Percentiles rank a stretch among this genome's conserved stretches.
Conservation (phyloP, 164 flowering plant species). For the Tetrastigma voinierianum region DNA sequence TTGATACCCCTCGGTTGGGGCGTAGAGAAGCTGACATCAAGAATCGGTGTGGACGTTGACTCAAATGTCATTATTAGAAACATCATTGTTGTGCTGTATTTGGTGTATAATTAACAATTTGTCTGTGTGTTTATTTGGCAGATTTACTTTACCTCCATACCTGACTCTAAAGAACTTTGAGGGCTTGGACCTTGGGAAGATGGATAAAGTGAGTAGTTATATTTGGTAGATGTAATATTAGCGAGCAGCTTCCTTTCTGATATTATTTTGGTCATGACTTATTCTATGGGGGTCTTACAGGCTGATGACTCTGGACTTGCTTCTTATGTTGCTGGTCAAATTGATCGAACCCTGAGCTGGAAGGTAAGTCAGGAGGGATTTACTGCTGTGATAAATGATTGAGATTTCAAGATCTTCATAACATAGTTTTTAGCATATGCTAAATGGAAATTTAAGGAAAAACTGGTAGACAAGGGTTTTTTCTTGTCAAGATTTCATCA, state of each 20-base stretch:
- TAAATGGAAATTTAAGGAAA: too few species aligned
- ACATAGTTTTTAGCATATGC: too few species aligned
- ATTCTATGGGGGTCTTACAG: conserved; percentile 21
- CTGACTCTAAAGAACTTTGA: conserved; percentile 64
- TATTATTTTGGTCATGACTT: neutral
- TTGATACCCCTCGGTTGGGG: conserved; percentile 64
- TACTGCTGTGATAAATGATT: neutral
- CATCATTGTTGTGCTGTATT: neutral
- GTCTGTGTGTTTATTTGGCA: conserved; percentile 9
- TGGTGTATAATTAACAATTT: too few species aligned
- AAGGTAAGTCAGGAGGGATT: conserved; percentile 32
- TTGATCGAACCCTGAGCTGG: conserved; percentile 63
- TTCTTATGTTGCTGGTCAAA: conserved; percentile 58
- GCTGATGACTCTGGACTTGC: conserved; percentile 61
- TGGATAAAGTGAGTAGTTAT: conserved; percentile 36
- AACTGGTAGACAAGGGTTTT: too few species aligned
- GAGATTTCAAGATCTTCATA: neutral
- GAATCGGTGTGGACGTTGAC: conserved; percentile 39
- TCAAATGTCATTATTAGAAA: neutral
- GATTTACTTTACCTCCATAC: conserved; percentile 48
- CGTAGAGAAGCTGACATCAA: conserved; percentile 66
- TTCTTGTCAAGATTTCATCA: neutral
- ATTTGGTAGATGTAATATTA: neutral
- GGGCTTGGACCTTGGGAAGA: conserved; percentile 58
- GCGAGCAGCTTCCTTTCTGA: neutral